Evolutionary conservation across 2,329 filamentous ascomycete species (phyloP), one percentile per base, ranked within the genome.

Genomic region (Diaporthe vexans): DNA sequence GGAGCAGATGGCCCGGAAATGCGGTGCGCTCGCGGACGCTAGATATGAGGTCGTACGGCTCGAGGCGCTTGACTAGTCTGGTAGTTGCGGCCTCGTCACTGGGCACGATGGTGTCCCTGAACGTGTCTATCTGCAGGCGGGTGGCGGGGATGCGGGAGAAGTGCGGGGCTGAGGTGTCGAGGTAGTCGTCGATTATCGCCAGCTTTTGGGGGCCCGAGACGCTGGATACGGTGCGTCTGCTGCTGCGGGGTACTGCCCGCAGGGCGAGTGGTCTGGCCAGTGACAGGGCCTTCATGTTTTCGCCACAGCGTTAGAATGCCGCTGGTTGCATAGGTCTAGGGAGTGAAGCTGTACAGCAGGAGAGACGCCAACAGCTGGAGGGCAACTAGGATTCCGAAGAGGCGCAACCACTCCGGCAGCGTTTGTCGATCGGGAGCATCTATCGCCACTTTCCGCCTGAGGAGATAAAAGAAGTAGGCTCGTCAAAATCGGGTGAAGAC

Each of bases 1-100:
- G 79, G 6, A 93, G 84, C 0, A 93, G 82, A 0, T 84, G 82
- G 1, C 81, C 84, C 0, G 89, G 86, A 77, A 94, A 91, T 0
- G 91, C 86, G 0, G 91, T 93, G 37, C 92, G 89, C 81, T 94
- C 91, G 73, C 91, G 88, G 89, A 93, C 92, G 1, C 88, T 88
- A 35, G 79, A 81, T 61, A 94, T 88, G 65, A 91, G 83, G 21
- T 86, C 84, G 80, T 90, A 93, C 0, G 90, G 88, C 65, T 85
- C 81, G 4, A 93, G 87, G 13, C 90, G 87, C 33, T 86, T 81
- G 75, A 91, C 83, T 8, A 92, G 51, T 13, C 35, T 33, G 21
- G 48, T 9, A 0, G 35, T 69, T 21, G 40, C 83, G 35, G 77
- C 63, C 51, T 83, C 75, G 75, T 85, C 74, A 68, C 83, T 79